These are phyloP conservation scores for Teunomyces kruisii DNA, from an alignment of 805 yeast genomes.

Conservation along the genomic window DNA sequence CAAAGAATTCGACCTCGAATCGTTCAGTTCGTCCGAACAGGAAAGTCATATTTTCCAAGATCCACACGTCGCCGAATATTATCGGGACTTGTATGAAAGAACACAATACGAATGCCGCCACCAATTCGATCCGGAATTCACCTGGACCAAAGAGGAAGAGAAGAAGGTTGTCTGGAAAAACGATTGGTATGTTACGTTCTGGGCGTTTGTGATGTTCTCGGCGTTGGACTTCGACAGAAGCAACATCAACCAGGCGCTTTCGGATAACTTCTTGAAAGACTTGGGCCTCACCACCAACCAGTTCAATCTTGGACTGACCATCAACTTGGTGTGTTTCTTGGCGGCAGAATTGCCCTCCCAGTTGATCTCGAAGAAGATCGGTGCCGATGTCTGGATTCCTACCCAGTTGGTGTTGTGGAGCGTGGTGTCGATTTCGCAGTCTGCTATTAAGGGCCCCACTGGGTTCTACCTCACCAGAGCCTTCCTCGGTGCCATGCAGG, in stretches of 20 bases:
- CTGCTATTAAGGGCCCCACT: constrained; percentile 14
- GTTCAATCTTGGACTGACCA: constrained; percentile 22
- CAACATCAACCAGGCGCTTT: constrained; percentile 23
- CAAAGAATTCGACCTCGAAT: constrained; percentile 4
- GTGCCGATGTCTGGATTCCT: constrained; percentile 27
- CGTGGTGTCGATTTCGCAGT: constrained; percentile 21
- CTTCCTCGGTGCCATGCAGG: constrained; percentile 23
- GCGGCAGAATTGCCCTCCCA: constrained; percentile 27
- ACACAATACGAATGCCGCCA: constrained; percentile 54
- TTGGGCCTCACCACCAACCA: constrained; percentile 22
- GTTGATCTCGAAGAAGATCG: constrained; percentile 23
- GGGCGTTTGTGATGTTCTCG: constrained; percentile 22
- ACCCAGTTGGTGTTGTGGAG: constrained; percentile 24
- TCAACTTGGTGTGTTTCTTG: constrained; percentile 21
- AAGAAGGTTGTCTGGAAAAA: constrained; percentile 18
- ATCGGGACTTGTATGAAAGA: constrained; percentile 44
- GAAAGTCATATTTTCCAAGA: constrained; percentile 23
- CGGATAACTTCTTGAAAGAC: constrained; percentile 21
- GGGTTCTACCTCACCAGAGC: constrained; percentile 23
- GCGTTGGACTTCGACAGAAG: constrained; percentile 25
- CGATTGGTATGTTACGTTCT: constrained; percentile 22
- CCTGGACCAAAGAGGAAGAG: constrained; percentile 26
- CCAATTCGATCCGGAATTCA: constrained; percentile 56
- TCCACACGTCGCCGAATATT: constrained; percentile 47
- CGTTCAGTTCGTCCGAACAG: constrained; percentile 2